These are phyloP conservation scores for Opeltia flavorubescens DNA, from an alignment of 495 filamentous ascomycete species.

Conservation along the genomic window DNA sequence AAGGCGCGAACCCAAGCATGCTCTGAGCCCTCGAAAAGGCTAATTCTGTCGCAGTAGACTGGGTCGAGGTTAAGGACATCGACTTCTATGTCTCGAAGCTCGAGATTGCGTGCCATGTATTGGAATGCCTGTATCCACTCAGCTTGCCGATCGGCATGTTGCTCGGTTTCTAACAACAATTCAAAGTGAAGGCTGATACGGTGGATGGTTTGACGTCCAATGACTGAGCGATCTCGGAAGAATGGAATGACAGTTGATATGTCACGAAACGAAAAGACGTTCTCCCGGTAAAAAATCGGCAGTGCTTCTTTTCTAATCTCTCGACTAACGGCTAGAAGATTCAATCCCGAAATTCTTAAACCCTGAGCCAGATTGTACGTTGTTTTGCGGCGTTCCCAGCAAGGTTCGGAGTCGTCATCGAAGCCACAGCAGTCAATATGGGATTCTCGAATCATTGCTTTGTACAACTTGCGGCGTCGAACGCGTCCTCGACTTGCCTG, in stretches of 20 bases:
- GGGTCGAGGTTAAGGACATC: background rate
- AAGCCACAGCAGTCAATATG: background rate
- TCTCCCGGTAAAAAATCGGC: constrained; percentile 5
- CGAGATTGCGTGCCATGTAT: background rate
- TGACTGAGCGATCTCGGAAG: background rate
- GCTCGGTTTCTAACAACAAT: background rate
- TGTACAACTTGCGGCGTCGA: background rate
- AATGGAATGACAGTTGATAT: background rate
- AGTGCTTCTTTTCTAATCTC: background rate
- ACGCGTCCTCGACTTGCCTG: background rate
- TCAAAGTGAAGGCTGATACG: background rate
- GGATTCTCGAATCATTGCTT: background rate
- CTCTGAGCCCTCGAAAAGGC: too few species aligned
- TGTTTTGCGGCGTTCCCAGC: background rate
- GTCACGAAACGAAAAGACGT: background rate
- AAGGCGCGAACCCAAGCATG: background rate
- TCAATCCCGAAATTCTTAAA: background rate
- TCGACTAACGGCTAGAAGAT: background rate
- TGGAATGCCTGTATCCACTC: background rate
- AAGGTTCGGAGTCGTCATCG: background rate
- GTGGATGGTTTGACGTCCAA: background rate
- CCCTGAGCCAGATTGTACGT: background rate
- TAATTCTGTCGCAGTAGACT: too few species aligned
- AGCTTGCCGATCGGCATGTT: background rate
- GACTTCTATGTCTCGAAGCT: background rate